Percentiles rank a stretch among this genome's conserved stretches.
phyloP scores from a whole-genome alignment of 495 filamentous ascomycete species.

The Aspergillus steynii region DNA sequence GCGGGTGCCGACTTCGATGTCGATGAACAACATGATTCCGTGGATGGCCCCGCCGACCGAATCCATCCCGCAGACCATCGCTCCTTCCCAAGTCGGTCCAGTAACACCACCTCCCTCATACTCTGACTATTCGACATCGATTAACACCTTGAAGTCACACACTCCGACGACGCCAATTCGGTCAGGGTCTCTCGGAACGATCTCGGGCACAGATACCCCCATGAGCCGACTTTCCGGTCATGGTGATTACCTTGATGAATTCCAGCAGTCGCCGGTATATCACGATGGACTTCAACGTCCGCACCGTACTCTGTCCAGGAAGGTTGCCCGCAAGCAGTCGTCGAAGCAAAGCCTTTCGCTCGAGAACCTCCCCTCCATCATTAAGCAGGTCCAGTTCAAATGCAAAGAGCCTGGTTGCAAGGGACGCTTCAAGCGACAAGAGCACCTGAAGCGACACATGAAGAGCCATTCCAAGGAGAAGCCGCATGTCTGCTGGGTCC shows the following conservation, averaged over 20 bases:
- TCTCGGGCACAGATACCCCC: slow-evolving; percentile 41
- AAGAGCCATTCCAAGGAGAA: slow-evolving; percentile 58
- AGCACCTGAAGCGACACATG: slow-evolving; percentile 66
- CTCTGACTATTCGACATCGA: slow-evolving; percentile 40
- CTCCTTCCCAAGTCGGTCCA: slow-evolving; percentile 38
- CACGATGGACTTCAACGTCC: slow-evolving; percentile 35
- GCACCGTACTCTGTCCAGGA: slow-evolving; percentile 37
- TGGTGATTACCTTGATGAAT: slow-evolving; percentile 41
- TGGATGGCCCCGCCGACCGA: slow-evolving; percentile 41
- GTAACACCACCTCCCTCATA: slow-evolving; percentile 46
- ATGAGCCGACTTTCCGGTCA: slow-evolving; percentile 41
- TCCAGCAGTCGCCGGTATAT: slow-evolving; percentile 39
- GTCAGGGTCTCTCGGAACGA: slow-evolving; percentile 41
- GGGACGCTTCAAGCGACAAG: slow-evolving; percentile 58
- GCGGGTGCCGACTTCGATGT: slow-evolving; percentile 40
- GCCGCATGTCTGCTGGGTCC: slow-evolving; percentile 52
- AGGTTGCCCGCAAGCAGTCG: slow-evolving; percentile 40
- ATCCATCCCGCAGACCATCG: slow-evolving; percentile 44
- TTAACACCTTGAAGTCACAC: slow-evolving; percentile 41
- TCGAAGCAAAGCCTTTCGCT: slow-evolving; percentile 41
- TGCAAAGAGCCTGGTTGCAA: slow-evolving; percentile 52
- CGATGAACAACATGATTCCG: slow-evolving; percentile 45
- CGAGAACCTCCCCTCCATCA: slow-evolving; percentile 42
- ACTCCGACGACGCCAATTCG: slow-evolving; percentile 45
- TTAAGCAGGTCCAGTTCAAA: slow-evolving; percentile 48